phyloP scores from a whole-genome alignment of 225 moss, liverwort and hornwort genomes.

The Ulota crispa region DNA sequence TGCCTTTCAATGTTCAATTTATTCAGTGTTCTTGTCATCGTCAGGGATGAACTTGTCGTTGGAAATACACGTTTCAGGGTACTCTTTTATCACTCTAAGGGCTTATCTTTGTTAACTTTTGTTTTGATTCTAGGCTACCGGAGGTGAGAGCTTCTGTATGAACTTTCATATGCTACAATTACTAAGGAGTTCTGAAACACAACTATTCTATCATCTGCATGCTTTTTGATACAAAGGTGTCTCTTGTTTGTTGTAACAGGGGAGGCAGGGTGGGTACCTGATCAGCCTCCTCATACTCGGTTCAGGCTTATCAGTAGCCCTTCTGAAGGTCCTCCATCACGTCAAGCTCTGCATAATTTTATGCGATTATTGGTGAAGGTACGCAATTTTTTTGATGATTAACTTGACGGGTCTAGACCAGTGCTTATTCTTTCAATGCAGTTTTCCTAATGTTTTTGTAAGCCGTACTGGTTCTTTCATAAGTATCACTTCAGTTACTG shows the following conservation, averaged over 20 bases:
- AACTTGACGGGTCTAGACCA: neutral
- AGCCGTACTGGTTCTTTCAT: neutral
- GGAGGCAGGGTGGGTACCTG: conserved; percentile 93
- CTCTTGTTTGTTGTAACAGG: conserved; percentile 40
- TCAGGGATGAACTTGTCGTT: neutral
- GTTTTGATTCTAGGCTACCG: neutral
- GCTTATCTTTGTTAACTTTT: conserved; percentile 2
- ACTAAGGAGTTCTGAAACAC: neutral
- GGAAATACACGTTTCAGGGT: neutral
- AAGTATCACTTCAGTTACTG: neutral
- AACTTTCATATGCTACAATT: neutral
- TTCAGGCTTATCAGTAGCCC: conserved; percentile 72
- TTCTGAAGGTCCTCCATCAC: conserved; percentile 82
- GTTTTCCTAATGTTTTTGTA: neutral
- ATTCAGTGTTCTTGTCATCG: neutral
- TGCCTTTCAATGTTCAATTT: neutral
- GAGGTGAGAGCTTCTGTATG: conserved; percentile 12
- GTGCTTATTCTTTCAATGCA: neutral
- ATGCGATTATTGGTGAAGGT: conserved; percentile 95
- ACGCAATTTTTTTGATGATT: conserved; percentile 1
- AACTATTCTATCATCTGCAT: neutral
- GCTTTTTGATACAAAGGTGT: neutral
- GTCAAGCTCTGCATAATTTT: conserved; percentile 70
- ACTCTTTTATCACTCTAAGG: neutral
- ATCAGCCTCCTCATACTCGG: conserved; percentile 67